Evolutionary conservation across 2,329 filamentous ascomycete genomes (phyloP).

Genomic region (Clarireedia homoeocarpa): DNA sequence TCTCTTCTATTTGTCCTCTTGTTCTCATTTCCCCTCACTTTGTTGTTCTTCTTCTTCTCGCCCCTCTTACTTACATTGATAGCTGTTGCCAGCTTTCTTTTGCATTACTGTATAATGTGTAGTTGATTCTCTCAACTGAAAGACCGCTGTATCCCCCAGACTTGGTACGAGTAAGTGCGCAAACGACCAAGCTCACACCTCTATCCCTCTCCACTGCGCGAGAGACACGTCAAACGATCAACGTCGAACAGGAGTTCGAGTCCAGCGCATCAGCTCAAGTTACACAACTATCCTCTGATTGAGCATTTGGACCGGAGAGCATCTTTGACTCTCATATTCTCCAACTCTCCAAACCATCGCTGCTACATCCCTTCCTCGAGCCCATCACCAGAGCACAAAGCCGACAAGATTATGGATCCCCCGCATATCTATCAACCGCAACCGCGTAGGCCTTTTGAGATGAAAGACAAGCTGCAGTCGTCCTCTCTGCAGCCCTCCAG

Average conservation of each 20-base stretch:
- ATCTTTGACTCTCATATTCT: background rate
- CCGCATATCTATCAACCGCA: conserved; percentile 55
- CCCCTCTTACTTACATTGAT: background rate
- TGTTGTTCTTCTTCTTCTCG: background rate
- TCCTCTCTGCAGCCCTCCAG: conserved; percentile 40
- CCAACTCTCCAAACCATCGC: background rate
- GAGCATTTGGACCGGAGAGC: background rate
- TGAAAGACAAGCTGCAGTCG: conserved; percentile 35
- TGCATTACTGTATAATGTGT: background rate
- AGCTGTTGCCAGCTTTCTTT: background rate
- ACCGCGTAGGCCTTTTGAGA: conserved; percentile 63
- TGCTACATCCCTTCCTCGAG: background rate
- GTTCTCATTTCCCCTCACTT: background rate
- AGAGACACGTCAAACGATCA: background rate
- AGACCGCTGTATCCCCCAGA: background rate
- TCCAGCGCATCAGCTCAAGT: too few species aligned
- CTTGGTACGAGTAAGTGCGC: background rate
- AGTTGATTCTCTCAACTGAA: background rate
- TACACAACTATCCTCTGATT: background rate
- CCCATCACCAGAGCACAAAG: background rate
- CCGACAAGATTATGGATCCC: conserved; percentile 3
- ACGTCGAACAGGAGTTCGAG: background rate
- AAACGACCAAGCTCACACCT: too few species aligned
- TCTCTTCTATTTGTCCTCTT: too few species aligned
- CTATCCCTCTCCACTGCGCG: background rate